Evolutionary conservation across 2,329 filamentous ascomycete species (phyloP).

Genomic region (Hypoxylon sp.): DNA sequence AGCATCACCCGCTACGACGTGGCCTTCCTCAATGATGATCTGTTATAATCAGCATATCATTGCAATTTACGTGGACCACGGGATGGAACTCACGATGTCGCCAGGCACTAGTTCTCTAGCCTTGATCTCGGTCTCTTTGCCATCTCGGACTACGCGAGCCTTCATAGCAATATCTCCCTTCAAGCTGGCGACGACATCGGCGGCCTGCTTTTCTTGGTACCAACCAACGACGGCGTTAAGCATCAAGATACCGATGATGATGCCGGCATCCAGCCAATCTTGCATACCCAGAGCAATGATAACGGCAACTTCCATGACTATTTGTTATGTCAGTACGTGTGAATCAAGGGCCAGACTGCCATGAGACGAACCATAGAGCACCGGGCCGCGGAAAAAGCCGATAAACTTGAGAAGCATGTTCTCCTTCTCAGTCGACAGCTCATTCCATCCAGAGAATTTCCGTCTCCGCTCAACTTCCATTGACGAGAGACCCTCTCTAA

Average conservation of each 20-base stretch:
- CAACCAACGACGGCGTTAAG: constrained; percentile 80
- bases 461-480: constrained; percentile 73
- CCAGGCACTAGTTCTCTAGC: constrained; percentile 78
- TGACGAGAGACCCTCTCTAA: constrained; percentile 71
- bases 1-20: constrained; percentile 74
- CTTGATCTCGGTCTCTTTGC: constrained; percentile 74
- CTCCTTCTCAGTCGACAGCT: constrained; percentile 79
- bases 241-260: constrained; percentile 78
- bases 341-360: neutral
- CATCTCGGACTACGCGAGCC: constrained; percentile 74
- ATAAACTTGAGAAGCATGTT: constrained; percentile 82
- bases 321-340: constrained; percentile 23
- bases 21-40: constrained; percentile 76
- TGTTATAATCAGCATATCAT: constrained; percentile 46
- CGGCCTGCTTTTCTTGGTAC: constrained; percentile 83
- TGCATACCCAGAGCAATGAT: constrained; percentile 77
- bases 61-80: neutral
- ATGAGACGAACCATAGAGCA: constrained; percentile 74
- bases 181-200: constrained; percentile 76
- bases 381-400: constrained; percentile 79
- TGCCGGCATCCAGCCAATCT: constrained; percentile 80
- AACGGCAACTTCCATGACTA: constrained; percentile 81
- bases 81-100: constrained; percentile 69
- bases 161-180: constrained; percentile 84
- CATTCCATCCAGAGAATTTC: constrained; percentile 77